Conservation (phyloP, 2,329 filamentous ascomycete species). For the Penicillium thymicola region DNA sequence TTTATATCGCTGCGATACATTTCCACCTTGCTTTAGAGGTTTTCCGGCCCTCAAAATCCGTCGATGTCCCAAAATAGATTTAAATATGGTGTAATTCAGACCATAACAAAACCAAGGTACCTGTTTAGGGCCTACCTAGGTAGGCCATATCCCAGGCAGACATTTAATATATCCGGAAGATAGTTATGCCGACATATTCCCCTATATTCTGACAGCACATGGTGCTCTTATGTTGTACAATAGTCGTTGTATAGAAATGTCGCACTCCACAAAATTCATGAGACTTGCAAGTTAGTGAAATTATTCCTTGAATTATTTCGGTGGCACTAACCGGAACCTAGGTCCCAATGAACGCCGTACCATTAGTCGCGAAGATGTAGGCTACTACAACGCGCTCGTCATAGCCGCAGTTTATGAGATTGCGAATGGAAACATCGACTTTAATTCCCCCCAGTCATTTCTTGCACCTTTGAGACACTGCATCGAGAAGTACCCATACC, state of each 20-base stretch:
- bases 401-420: conserved; percentile 38
- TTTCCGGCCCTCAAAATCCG: neutral
- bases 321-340: conserved; percentile 16
- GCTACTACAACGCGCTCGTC: conserved; percentile 41
- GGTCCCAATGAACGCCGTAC: conserved; percentile 43
- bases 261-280: neutral
- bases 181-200: neutral
- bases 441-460: conserved; percentile 23
- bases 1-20: neutral
- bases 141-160: too few relatives aligned
- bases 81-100: too few relatives aligned
- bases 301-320: neutral
- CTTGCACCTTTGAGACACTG: conserved; percentile 38
- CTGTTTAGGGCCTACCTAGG: too few relatives aligned
- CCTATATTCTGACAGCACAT: neutral
- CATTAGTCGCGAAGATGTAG: conserved; percentile 42
- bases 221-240: neutral
- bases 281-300: conserved; percentile 1
- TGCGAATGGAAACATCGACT: conserved; percentile 8
- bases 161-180: neutral
- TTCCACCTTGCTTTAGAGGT: neutral
- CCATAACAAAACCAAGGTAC: too few relatives aligned
- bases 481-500: conserved; percentile 38
- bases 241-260: neutral
- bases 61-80: neutral